Percentiles rank a stretch among this genome's conserved stretches.
phyloP scores from a whole-genome alignment of 495 filamentous ascomycete genomes.

The Penicillium canariense region DNA sequence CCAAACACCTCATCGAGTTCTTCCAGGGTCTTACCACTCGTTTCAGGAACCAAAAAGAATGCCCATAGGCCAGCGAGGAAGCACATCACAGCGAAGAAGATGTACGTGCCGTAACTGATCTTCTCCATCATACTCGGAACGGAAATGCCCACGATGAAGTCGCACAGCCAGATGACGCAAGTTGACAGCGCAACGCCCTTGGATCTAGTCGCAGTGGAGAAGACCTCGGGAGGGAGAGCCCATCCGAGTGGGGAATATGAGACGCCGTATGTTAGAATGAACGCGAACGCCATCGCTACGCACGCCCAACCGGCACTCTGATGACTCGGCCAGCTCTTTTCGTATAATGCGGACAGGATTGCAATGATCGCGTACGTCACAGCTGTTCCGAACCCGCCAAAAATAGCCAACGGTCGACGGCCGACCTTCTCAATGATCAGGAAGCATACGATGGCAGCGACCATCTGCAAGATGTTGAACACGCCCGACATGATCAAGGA shows the following conservation, averaged over 20 bases:
- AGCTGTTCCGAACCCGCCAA: constrained; percentile 44
- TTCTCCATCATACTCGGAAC: constrained; percentile 58
- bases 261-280: constrained; percentile 73
- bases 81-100: constrained; percentile 5
- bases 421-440: constrained; percentile 6
- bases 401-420: constrained; percentile 10
- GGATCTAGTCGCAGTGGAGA: constrained; percentile 60
- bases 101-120: constrained; percentile 31
- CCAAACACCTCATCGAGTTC: constrained; percentile 7
- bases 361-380: constrained; percentile 70
- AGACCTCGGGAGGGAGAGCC: constrained; percentile 67
- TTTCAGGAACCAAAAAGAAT: constrained; percentile 5
- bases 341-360: constrained; percentile 58
- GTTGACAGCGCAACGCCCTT: constrained; percentile 61
- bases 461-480: constrained; percentile 2
- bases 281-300: constrained; percentile 63
- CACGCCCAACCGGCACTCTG: constrained; percentile 65
- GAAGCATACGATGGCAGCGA: constrained; percentile 2
- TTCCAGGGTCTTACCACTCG: constrained; percentile 1
- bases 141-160: constrained; percentile 58
- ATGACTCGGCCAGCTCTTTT: constrained; percentile 56
- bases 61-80: constrained; percentile 5
- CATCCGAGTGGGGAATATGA: constrained; percentile 62
- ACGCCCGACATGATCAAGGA: constrained; percentile 4
- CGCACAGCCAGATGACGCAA: constrained; percentile 62